Conservation (phyloP, 2,329 filamentous ascomycete species). For the Eutypa lata region DNA sequence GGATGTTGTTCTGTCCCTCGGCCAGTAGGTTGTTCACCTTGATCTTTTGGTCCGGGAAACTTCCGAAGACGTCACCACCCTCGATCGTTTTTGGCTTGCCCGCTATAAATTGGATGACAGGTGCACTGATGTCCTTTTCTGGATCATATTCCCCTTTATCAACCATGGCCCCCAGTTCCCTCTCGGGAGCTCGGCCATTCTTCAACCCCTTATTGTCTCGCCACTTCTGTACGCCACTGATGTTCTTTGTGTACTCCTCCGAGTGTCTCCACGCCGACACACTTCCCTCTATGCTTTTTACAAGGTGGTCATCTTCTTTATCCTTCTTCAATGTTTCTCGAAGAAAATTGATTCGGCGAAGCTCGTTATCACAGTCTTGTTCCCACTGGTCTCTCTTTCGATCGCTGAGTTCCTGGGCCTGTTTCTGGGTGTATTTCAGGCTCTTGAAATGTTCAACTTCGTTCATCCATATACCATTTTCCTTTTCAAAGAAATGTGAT, state of each 20-base stretch:
- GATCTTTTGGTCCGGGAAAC: conserved; percentile 22
- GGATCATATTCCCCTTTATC: conserved; percentile 5
- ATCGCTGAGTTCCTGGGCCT: background rate
- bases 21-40: conserved; percentile 9
- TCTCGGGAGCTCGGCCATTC: too few species aligned
- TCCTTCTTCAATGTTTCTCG: conserved; percentile 11
- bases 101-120: conserved; percentile 17
- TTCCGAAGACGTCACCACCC: conserved; percentile 7
- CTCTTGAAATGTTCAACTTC: too few species aligned
- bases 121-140: conserved; percentile 17
- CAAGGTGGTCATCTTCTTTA: conserved; percentile 11
- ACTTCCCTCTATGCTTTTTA: conserved; percentile 7
- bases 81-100: background rate
- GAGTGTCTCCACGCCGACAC: conserved; percentile 2
- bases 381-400: conserved; percentile 13
- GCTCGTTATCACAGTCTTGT: conserved; percentile 10
- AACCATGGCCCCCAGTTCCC: too few species aligned
- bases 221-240: conserved; percentile 3
- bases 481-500: too few species aligned
- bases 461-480: too few species aligned
- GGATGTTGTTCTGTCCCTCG: conserved; percentile 1
- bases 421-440: conserved; percentile 5
- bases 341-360: conserved; percentile 17
- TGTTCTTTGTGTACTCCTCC: background rate
- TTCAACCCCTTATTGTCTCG: background rate